Base-by-base conservation (phyloP, 257 asterid genomes). In the Plantago ovata region DNA sequence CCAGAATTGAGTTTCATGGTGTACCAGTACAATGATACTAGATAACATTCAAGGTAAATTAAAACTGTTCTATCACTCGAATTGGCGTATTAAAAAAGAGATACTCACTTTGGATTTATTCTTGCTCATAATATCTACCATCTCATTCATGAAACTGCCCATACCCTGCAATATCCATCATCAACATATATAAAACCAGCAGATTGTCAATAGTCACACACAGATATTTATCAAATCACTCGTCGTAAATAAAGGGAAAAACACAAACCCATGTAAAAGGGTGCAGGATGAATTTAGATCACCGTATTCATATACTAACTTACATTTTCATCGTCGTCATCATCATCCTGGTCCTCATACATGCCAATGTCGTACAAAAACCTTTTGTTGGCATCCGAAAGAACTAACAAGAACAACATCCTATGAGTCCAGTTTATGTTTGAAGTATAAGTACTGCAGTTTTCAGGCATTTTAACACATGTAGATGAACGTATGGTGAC, bases 361-460 rank as follows among this genome's bases (percentile, higher is more conserved):
- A 86, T 81, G 68, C 97, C 97, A 43, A 90, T 78, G 63, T 90
- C 97, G 72, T 90, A 90, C 70, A 90, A 64, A 76, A 84, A 82
- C 76, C 95, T 71, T 62, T 86, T 86, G 77, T 81, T 78, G 51
- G 69, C 45, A 66, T 90, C 94, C 36, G 98, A 82, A 58, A 90
- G 85, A 56, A 90, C 98, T 90, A 79, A 62, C 40, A 73, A 45
- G 45, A 66, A 36, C 10, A 63, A 32, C 61, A 65, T 65, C 69
- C 56, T 53, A 61, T 73, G 63, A 75, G 66, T 23, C 57, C 48
- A 14, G 21, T n/a, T 28, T 38, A 66, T 23, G 14, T 47, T 13
- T 50, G 60, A 75, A 49, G 48, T 42, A 32, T 32, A 64, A 61
- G n/a, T n/a, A n/a, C 48, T 54, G 65, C 51, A 65, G 13, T 62